These are phyloP conservation scores for Phellopilus nigrolimitatus DNA, from an alignment of 1,284 basidiomycete species.

Conservation along the genomic window DNA sequence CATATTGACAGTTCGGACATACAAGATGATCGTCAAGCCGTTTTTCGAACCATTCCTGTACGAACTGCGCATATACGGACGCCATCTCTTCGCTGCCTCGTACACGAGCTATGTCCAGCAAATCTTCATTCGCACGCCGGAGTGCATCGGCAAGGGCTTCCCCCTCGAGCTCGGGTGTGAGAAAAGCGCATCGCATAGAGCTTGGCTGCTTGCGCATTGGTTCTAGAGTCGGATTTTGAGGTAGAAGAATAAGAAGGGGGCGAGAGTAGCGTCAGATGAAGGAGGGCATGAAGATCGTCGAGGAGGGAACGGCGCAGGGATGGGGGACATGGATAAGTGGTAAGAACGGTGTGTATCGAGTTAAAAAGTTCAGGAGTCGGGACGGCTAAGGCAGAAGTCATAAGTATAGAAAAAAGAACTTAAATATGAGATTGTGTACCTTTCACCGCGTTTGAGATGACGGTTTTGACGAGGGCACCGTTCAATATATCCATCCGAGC, in stretches of 20 bases:
- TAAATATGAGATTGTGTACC: conserved; percentile 37
- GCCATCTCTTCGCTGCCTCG: conserved; percentile 8
- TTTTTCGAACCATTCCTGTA: conserved; percentile 48
- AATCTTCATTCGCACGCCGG: conserved; percentile 52
- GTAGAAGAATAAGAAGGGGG: background rate
- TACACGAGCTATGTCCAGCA: conserved; percentile 33
- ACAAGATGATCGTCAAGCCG: conserved; percentile 52
- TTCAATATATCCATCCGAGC: conserved; percentile 60
- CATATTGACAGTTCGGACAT: conserved; percentile 27
- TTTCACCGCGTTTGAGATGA: conserved; percentile 59
- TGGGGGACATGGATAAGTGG: conserved; percentile 48
- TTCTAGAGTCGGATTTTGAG: conserved; percentile 3
- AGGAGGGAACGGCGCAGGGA: conserved; percentile 45
- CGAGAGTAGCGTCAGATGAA: conserved; percentile 39
- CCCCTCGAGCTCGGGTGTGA: conserved; percentile 36
- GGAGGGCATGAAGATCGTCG: conserved; percentile 48
- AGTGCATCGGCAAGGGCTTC: conserved; percentile 53
- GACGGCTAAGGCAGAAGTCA: conserved; percentile 38
- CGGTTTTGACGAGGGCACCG: conserved; percentile 68
- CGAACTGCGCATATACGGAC: conserved; percentile 51
- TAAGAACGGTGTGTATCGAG: conserved; percentile 49
- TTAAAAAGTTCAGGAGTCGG: conserved; percentile 56
- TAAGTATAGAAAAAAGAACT: background rate
- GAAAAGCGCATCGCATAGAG: conserved; percentile 46
- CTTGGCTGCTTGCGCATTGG: conserved; percentile 38